Percentiles rank a stretch among this genome's conserved stretches.
Conservation (phyloP, 2,329 filamentous ascomycete species). For the Alternaria triticina region DNA sequence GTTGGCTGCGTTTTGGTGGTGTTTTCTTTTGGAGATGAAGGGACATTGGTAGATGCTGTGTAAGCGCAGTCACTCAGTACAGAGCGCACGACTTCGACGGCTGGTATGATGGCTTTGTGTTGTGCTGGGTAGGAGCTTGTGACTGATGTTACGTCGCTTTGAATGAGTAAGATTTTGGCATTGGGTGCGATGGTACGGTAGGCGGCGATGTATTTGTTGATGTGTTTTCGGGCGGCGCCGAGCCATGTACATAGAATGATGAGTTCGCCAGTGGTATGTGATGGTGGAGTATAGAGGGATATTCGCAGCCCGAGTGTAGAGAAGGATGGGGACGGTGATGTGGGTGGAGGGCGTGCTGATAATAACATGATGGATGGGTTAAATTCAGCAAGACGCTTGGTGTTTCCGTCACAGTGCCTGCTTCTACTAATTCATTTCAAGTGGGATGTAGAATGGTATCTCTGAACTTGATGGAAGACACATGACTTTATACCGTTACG, state of each 20-base stretch:
- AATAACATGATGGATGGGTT: not conserved
- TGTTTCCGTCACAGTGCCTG: not conserved
- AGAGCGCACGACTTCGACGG: conserved; percentile 4
- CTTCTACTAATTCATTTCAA: fast-evolving
- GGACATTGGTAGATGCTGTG: not conserved
- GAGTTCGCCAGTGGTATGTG: conserved; percentile 10
- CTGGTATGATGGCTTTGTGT: conserved; percentile 15
- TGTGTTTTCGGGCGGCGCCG: conserved; percentile 21
- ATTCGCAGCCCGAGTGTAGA: conserved; percentile 3
- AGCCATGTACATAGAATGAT: conserved; percentile 27
- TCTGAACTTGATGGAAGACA: not conserved
- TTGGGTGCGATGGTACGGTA: conserved; percentile 15
- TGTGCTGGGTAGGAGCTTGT: conserved; percentile 10
- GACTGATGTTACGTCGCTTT: conserved; percentile 14
- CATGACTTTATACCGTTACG: not conserved
- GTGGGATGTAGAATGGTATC: not conserved
- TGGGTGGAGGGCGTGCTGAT: not conserved
- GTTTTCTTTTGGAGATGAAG: not conserved
- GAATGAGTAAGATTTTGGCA: conserved; percentile 21
- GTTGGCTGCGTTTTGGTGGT: not conserved
- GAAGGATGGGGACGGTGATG: not conserved
- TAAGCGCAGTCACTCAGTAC: conserved; percentile 10
- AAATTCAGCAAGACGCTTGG: not conserved
- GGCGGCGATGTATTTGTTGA: conserved; percentile 21
- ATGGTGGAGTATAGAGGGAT: conserved; percentile 6